Base-by-base conservation (phyloP, 192 early-diverging fungal genomes). In the Coemansia sp. region DNA sequence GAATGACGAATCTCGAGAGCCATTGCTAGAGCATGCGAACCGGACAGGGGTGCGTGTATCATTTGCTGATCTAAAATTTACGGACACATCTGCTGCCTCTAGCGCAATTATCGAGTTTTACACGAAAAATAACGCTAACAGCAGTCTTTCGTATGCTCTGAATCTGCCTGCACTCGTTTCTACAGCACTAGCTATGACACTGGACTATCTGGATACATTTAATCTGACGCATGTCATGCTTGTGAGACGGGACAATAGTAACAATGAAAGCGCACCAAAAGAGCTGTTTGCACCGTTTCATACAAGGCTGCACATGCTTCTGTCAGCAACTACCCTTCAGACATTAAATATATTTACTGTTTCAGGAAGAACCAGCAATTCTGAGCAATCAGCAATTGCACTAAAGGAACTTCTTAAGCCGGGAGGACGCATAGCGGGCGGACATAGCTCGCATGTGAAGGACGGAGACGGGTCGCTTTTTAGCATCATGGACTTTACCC, bases 331-430 rank as follows among this genome's bases (percentile, higher is more conserved):
- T 42, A 93, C 97, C 0, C 76, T 99, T 26, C 84, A 89, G 48
- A 96, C 97, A 45, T 74, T 99, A 23, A 92, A 93, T 59, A 84
- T 99, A 16, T 95, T 99, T 57, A 80, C 92, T 59, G 95, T 91
- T 59, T 81, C 87, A 0, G 60, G 67, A 34, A 89, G 33, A 18
- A 66, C 61, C 13, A 39, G 40, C n/a, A 20, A 34, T 23, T 39
- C 58, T 7, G 58, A 53, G 4, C 34, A 64, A 5, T 15, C 66
- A 4, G 74, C 64, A 2, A 52, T 67, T 28, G 61, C 57, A 23
- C 59, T 74, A 7, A 67, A 69, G 40, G 61, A 63, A 7, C 46
- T 71, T 57, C 68, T 71, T 2, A 42, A 21, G 59, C 72, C 65
- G 0, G 64, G 55, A 3, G 51, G 61, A 0, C 51, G 64, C 2